Conservation (phyloP, 2,329 filamentous ascomycete genomes). For the Dryadomyces quercus-mongolicae region DNA sequence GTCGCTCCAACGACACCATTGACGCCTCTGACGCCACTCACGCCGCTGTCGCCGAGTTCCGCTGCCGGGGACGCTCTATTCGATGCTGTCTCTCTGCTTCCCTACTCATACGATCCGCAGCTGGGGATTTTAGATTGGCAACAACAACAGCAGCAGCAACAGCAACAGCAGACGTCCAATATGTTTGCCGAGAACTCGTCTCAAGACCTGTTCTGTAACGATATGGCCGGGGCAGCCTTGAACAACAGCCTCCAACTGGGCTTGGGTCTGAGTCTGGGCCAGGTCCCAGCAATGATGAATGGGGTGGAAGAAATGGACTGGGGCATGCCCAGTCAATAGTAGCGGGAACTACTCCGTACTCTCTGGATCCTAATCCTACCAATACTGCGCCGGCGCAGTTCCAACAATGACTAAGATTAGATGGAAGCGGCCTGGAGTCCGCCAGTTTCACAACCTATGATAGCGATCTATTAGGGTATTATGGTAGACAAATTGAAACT, state of each 20-base stretch:
- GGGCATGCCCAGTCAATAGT: not conserved
- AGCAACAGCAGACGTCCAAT: not conserved
- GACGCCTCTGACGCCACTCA: not conserved
- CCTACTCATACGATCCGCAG: not conserved
- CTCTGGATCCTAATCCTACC: too few species aligned
- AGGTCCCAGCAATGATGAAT: not conserved
- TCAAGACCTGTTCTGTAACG: not conserved
- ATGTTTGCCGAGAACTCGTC: not conserved
- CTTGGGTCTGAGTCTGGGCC: not conserved
- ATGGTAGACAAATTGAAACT: too few species aligned
- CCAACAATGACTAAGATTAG: too few species aligned
- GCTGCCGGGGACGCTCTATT: not conserved
- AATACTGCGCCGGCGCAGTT: too few species aligned
- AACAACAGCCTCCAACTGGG: not conserved
- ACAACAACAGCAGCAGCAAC: too few species aligned
- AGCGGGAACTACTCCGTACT: too few species aligned
- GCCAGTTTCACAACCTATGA: too few species aligned
- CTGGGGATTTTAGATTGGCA: not conserved
- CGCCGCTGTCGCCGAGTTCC: not conserved
- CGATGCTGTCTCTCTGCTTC: not conserved
- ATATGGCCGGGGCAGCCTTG: not conserved
- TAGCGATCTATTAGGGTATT: too few species aligned
- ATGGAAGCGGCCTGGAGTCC: too few species aligned
- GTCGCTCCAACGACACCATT: not conserved
- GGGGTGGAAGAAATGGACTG: not conserved